Evolutionary conservation across 2,329 filamentous ascomycete species (phyloP), one percentile per base, ranked within the genome.

Genomic region (Diaporthe humulicola): DNA sequence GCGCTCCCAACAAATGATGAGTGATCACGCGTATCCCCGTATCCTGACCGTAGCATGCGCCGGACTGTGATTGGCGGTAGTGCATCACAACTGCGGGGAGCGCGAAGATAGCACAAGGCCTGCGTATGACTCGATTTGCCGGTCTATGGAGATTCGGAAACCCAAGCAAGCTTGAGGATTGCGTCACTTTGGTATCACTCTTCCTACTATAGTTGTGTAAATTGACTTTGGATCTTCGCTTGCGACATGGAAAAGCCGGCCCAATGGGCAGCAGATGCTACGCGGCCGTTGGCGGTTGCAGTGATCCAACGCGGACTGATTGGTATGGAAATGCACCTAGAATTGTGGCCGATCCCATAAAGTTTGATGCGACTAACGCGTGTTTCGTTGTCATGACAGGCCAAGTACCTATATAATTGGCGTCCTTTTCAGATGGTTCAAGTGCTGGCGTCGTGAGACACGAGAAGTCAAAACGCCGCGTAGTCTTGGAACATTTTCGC

Each of bases 321-420:
- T 54, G 33, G 64, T 54, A n/a, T 22, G 36, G 33, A 19, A 69
- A 8, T 30, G 64, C 45, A 28, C n/a, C 33, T 17, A 54, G 33
- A 54, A 69, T 38, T 52, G 30, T 54, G 48, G 36, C 64, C 64
- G 64, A 54, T 38, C 48, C 48, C 48, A 54, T 69, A 54, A 15
- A 28, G 64, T 69, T 69, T 54, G 64, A 38, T 38, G n/a, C 33
- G 48, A 54, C 64, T 54, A 69, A 69, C 48, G 48, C 33, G 30
- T 40, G 64, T 69, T 69, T 54, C 64, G 64, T 52, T 69, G 64
- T 69, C 64, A 69, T 69, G 40, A 40, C 33, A 54, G 54, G 40
- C 38, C 48, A 69, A 69, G 33, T 54, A 52, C 45, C 30, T 40
- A 54, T 69, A 54, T 36, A 33, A 54, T 22, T 25, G 30, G 30